Evolutionary conservation across 176 grass and related monocot species (phyloP).

Genomic region (Secale cereale): DNA sequence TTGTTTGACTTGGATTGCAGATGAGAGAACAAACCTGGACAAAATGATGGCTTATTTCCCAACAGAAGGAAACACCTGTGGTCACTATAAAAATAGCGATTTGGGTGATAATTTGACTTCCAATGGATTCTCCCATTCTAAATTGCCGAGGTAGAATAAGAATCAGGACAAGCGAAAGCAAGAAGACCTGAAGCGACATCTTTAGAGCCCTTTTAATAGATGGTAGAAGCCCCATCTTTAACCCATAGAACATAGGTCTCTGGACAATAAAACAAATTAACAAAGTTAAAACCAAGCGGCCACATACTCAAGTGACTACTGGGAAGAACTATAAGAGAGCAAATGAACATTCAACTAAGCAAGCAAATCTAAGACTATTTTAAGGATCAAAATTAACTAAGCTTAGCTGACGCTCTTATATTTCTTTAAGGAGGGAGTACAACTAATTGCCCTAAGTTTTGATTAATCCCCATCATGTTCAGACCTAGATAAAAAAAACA

Average conservation of each 20-base stretch:
- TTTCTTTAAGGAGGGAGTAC: too few relatives aligned
- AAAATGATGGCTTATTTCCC: constrained; percentile 90
- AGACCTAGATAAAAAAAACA: not conserved
- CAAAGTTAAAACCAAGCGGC: not conserved
- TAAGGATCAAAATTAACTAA: constrained; percentile 18
- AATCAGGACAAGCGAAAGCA: constrained; percentile 42
- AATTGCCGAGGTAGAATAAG: constrained; percentile 58
- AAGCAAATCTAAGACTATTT: not conserved
- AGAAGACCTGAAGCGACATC: constrained; percentile 59
- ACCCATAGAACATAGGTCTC: constrained; percentile 91
- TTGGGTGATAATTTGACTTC: constrained; percentile 52
- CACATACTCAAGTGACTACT: not conserved
- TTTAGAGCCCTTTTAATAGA: constrained; percentile 72
- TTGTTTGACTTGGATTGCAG: not conserved
- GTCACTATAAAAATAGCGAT: constrained; percentile 53
- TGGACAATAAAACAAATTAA: constrained; percentile 36
- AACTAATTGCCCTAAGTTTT: not conserved
- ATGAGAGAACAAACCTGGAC: constrained; percentile 64
- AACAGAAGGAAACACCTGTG: constrained; percentile 59
- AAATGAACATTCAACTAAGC: not conserved
- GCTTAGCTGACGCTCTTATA: too few relatives aligned
- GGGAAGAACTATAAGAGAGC: not conserved
- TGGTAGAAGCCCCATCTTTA: constrained; percentile 74
- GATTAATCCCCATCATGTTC: not conserved
- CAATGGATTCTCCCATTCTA: constrained; percentile 44